Conservation (phyloP, 2,329 filamentous ascomycete species). For the Nothopassalora personata region DNA sequence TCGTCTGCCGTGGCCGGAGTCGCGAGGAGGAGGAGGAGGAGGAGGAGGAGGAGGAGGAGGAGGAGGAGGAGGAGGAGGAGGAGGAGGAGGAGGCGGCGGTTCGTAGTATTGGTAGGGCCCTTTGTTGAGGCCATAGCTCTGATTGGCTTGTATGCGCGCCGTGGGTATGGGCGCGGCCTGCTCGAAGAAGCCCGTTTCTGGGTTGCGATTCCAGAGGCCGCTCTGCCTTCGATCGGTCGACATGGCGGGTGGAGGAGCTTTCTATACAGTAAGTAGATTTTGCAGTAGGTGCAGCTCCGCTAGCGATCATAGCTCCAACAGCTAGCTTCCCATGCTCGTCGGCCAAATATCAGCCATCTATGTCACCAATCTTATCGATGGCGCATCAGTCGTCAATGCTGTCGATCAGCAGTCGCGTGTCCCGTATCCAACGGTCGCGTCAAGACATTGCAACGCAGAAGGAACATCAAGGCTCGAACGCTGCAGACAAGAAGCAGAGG, state of each 20-base stretch:
- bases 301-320: not conserved
- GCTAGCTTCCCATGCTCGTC: not conserved
- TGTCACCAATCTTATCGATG: not conserved
- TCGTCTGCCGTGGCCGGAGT: constrained; percentile 9
- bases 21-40: constrained; percentile 4
- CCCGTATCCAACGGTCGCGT: not conserved
- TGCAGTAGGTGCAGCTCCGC: not conserved
- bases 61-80: constrained; percentile 7
- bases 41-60: constrained; percentile 11
- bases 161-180: constrained; percentile 14
- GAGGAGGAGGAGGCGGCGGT: constrained; percentile 18
- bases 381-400: not conserved
- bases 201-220: constrained; percentile 27
- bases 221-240: constrained; percentile 26
- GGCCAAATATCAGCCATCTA: not conserved
- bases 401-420: not conserved
- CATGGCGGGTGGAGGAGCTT: constrained; percentile 6
- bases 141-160: constrained; percentile 8
- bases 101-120: constrained; percentile 31
- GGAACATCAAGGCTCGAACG: constrained; percentile 6
- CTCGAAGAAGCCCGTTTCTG: constrained; percentile 21
- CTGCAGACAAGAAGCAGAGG: not conserved
- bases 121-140: constrained; percentile 1
- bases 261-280: not conserved
- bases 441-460: constrained; percentile 7